These are phyloP conservation scores for Pyrrhoderma noxium DNA, from an alignment of 1,284 basidiomycete species.

Conservation along the genomic window DNA sequence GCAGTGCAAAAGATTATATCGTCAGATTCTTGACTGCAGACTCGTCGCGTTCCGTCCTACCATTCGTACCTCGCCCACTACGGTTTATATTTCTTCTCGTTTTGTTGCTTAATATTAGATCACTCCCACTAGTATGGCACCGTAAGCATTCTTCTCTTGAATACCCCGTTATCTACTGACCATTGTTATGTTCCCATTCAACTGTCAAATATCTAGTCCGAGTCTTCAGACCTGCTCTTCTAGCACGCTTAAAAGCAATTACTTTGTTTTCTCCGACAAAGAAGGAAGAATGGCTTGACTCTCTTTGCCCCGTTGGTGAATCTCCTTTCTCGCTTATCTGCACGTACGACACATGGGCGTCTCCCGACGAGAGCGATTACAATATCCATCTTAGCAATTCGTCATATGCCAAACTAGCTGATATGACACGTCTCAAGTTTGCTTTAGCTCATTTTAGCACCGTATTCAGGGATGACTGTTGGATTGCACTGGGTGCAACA, in stretches of 20 bases:
- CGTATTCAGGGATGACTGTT: conserved; percentile 57
- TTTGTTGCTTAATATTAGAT: conserved; percentile 46
- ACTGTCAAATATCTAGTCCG: conserved; percentile 37
- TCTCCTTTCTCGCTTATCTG: conserved; percentile 44
- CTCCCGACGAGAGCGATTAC: conserved; percentile 66
- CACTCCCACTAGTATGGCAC: conserved; percentile 61
- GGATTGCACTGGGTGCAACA: conserved; percentile 66
- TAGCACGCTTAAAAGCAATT: conserved; percentile 33
- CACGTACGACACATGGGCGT: conserved; percentile 44
- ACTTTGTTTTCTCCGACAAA: conserved; percentile 34
- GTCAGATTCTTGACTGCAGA: conserved; percentile 2
- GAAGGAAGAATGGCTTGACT: conserved; percentile 34
- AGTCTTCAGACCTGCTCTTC: conserved; percentile 44
- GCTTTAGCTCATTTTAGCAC: conserved; percentile 50
- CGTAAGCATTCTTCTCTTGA: conserved; percentile 35
- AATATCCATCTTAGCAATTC: conserved; percentile 72
- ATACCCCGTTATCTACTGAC: not conserved
- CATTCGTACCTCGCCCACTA: conserved; percentile 20
- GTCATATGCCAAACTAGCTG: conserved; percentile 62
- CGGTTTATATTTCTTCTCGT: conserved; percentile 30
- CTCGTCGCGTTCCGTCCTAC: conserved; percentile 17
- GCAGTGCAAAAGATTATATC: not conserved
- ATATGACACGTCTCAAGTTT: conserved; percentile 41
- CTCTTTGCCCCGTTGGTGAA: conserved; percentile 45
- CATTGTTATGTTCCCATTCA: not conserved